Conservation (phyloP, 1,139 yeast species). For the Pichia sorboxylosa region DNA sequence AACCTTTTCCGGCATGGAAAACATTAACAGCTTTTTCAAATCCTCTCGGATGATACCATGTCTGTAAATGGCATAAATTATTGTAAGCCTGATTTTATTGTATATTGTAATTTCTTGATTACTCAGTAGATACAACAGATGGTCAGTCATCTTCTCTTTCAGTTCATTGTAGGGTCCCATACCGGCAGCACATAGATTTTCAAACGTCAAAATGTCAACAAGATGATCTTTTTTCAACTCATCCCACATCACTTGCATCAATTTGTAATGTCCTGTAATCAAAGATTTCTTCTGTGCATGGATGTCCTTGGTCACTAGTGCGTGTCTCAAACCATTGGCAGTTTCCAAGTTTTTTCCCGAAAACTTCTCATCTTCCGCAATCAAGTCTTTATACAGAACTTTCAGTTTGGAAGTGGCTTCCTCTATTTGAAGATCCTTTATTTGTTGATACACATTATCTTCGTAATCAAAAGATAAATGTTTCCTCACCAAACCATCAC, state of each 20-base stretch:
- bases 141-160: constrained; percentile 45
- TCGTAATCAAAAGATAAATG: constrained; percentile 16
- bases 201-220: constrained; percentile 30
- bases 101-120: constrained; percentile 15
- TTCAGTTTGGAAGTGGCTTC: constrained; percentile 5
- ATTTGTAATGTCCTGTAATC: constrained; percentile 20
- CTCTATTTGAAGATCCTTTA: constrained; percentile 16
- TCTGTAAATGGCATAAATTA: constrained; percentile 68
- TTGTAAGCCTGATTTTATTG: constrained; percentile 63
- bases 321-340: constrained; percentile 21
- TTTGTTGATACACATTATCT: constrained; percentile 17
- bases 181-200: constrained; percentile 29
- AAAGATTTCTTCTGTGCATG: constrained; percentile 16
- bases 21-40: constrained; percentile 55
- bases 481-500: constrained; percentile 27
- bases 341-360: constrained; percentile 15
- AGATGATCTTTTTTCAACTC: constrained; percentile 14
- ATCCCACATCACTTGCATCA: constrained; percentile 16
- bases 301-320: constrained; percentile 18
- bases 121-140: constrained; percentile 42
- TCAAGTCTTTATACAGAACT: constrained; percentile 12
- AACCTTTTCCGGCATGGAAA: constrained; percentile 38
- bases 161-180: constrained; percentile 59
- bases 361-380: constrained; percentile 17
- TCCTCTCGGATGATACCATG: constrained; percentile 77